Base-by-base conservation (phyloP, 441 rosid genomes). In the Manihot esculenta region DNA sequence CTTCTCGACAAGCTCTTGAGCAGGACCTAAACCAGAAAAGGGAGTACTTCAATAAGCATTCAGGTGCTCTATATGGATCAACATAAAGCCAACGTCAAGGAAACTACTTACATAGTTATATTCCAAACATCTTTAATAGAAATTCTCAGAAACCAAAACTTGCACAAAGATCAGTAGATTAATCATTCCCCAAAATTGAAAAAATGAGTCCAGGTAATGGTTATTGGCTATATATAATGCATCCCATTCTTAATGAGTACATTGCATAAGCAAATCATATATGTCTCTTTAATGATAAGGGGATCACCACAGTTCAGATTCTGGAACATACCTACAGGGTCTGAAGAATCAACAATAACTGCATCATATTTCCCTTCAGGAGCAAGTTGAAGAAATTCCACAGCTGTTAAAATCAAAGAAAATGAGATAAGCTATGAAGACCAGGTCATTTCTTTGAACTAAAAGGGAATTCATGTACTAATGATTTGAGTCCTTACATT, bases 271-370 rank as follows among this genome's bases (percentile, higher is more conserved):
- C 50, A 56, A 51, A 41, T 47, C 10, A 24, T 35, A 68, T 23
- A 3, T 47, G n/a, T 14, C 5, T 15, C 35, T 10, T 18, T 23
- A 45, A 44, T 58, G 15, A 58, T 10, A 72, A 42, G 18, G 12
- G 5, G 48, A 62, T 63, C 57, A n/a, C 41, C 6, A 64, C 3
- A 8, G 15, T 60, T 18, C 56, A 73, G 30, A 74, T 18, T 57
- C 42, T 24, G 62, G 55, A 77, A 64, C 97, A 65, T 92, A 94
- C 98, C 99, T 50, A 92, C 92, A 53, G 99, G 98, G 64, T 95
- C 99, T 1, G 99, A 95, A 49, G 99, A 91, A 83, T 95, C 98
- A 74, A 92, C 97, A 81, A 93, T 86, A 63, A 95, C 84, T 41
- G 96, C 96, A 78, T 95, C 99, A 72, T 89, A 93, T 79, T 85